These are phyloP conservation scores for Tulasnella sp. DNA, from an alignment of 768 basidiomycete genomes.

Conservation along the genomic window DNA sequence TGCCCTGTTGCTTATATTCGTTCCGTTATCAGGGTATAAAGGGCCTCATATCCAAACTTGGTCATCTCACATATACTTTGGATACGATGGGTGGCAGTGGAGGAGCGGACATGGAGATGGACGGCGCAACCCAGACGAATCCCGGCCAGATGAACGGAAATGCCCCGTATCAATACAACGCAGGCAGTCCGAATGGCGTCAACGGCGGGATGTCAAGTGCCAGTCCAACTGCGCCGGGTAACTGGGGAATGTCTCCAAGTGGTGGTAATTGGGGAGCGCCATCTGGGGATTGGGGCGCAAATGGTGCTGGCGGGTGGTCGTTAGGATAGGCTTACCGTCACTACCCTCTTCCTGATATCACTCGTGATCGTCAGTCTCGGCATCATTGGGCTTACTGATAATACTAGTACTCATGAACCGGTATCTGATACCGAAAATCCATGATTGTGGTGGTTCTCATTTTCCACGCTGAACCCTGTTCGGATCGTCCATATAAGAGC, in stretches of 20 bases:
- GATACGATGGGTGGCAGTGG: slow-evolving; percentile 22
- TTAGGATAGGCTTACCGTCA: not conserved
- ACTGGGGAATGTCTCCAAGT: slow-evolving; percentile 24
- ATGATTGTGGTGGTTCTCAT: not conserved
- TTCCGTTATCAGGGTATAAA: slow-evolving; percentile 61
- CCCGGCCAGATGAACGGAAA: slow-evolving; percentile 16
- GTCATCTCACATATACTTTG: slow-evolving; percentile 65
- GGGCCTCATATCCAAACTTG: slow-evolving; percentile 79
- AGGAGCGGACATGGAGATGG: slow-evolving; percentile 15
- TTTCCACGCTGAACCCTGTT: slow-evolving; percentile 3
- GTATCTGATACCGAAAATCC: slow-evolving; percentile 3
- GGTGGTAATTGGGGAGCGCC: slow-evolving; percentile 13
- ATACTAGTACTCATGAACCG: not conserved
- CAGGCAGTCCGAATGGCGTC: slow-evolving; percentile 2
- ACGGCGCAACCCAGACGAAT: not conserved
- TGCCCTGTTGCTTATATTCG: slow-evolving; percentile 23
- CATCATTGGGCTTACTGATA: not conserved
- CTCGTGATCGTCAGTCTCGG: not conserved
- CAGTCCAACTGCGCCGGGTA: not conserved
- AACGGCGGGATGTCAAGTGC: not conserved
- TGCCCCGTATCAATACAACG: not conserved
- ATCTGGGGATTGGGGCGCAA: not conserved
- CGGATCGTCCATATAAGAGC: slow-evolving; percentile 1
- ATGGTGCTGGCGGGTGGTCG: slow-evolving; percentile 10
- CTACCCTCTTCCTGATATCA: not conserved